Evolutionary conservation across 2,329 filamentous ascomycete species (phyloP).

Genomic region (Mollisia scopiformis): DNA sequence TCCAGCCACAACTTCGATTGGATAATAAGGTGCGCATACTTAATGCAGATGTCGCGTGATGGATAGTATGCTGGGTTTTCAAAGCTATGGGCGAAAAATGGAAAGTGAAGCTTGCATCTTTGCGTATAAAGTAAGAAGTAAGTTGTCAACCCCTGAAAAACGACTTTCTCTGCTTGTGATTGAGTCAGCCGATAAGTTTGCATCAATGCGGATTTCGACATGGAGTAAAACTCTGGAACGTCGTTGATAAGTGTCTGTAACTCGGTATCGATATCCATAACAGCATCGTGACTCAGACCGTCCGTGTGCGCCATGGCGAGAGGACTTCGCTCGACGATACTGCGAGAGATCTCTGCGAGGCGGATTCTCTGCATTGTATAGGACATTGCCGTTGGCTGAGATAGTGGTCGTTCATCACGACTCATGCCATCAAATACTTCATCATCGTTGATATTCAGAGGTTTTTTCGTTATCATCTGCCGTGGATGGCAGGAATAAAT

Average conservation of each 20-base stretch:
- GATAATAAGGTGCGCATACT: conserved; percentile 37
- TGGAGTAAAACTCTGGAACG: conserved; percentile 38
- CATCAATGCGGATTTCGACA: conserved; percentile 8
- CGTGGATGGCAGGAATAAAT: conserved; percentile 38
- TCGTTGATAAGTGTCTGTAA: conserved; percentile 36
- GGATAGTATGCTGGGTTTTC: conserved; percentile 32
- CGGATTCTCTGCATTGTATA: conserved; percentile 41
- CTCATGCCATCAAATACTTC: background rate
- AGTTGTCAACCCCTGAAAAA: conserved; percentile 40
- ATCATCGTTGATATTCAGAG: background rate
- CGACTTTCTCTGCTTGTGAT: conserved; percentile 26
- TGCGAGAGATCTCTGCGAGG: conserved; percentile 40
- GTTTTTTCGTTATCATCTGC: conserved; percentile 35
- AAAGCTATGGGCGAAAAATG: conserved; percentile 35
- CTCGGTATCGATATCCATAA: conserved; percentile 38
- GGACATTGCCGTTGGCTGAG: conserved; percentile 34
- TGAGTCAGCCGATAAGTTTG: conserved; percentile 23
- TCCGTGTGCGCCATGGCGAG: conserved; percentile 20
- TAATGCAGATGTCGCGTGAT: conserved; percentile 39
- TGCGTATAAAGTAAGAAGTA: conserved; percentile 38
- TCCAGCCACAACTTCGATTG: conserved; percentile 31
- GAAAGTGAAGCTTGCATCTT: conserved; percentile 42
- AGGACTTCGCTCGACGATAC: conserved; percentile 38
- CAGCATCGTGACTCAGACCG: conserved; percentile 28
- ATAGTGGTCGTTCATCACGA: background rate